phyloP scores from a whole-genome alignment of 306 rosid species.

The Glycine tomentella region DNA sequence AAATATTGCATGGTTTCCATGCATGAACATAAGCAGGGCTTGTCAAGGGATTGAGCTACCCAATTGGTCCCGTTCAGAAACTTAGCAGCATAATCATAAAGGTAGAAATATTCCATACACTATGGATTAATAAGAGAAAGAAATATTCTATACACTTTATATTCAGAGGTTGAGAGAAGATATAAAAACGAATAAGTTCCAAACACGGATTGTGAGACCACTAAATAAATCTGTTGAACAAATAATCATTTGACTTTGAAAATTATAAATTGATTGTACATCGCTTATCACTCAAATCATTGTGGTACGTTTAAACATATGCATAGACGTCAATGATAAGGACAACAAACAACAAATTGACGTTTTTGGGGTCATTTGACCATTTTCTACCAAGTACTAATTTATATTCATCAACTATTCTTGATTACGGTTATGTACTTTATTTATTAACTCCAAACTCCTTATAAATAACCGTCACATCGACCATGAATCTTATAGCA shows the following conservation, averaged over 20 bases:
- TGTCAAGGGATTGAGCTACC: background rate
- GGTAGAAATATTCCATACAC: background rate
- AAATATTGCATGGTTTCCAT: background rate
- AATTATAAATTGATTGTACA: no score
- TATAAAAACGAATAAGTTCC: constrained; percentile 22
- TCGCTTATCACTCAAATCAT: background rate
- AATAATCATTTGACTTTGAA: no score
- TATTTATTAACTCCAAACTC: background rate
- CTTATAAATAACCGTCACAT: background rate
- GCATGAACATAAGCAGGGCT: background rate
- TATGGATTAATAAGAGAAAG: background rate
- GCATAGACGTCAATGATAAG: background rate
- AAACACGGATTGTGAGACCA: constrained; percentile 13
- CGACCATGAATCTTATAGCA: background rate
- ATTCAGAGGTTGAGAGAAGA: constrained; percentile 3
- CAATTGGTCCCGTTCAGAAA: background rate
- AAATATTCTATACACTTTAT: background rate
- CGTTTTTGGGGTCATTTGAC: background rate
- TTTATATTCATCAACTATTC: constrained; percentile 23
- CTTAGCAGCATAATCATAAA: background rate
- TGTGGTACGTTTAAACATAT: background rate
- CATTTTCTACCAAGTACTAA: background rate
- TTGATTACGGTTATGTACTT: background rate
- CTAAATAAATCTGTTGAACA: background rate
- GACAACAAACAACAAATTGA: background rate